These are phyloP conservation scores for Phytophthora pini DNA, from an alignment of 352 stramenopile genomes.

Conservation along the genomic window DNA sequence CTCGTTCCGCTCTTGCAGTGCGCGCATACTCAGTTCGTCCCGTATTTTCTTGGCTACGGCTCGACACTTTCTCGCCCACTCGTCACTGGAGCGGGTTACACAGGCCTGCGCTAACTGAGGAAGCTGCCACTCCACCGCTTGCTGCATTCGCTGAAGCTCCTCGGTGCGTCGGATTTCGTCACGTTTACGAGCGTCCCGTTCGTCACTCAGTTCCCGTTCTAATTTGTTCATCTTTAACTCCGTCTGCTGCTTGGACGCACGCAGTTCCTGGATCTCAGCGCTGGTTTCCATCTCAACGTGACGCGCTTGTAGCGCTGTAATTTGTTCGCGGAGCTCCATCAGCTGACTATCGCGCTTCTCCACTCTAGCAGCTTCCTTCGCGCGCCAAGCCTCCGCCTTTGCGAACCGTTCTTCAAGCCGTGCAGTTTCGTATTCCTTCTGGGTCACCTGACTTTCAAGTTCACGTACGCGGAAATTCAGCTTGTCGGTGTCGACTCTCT, in stretches of 20 bases:
- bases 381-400: conserved; percentile 55
- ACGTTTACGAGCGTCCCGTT: conserved; percentile 39
- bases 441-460: conserved; percentile 51
- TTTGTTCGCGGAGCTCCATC: conserved; percentile 53
- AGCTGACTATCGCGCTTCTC: conserved; percentile 59
- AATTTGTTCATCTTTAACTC: conserved; percentile 31
- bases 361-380: conserved; percentile 56
- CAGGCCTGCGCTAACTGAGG: conserved; percentile 60
- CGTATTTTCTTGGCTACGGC: conserved; percentile 41
- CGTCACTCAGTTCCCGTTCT: conserved; percentile 39
- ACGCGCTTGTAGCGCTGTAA: conserved; percentile 46
- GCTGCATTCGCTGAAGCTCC: conserved; percentile 47
- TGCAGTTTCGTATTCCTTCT: conserved; percentile 60
- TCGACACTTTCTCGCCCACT: conserved; percentile 48
- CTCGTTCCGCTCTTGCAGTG: conserved; percentile 45
- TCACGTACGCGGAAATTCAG: conserved; percentile 51
- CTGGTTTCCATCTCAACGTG: conserved; percentile 57
- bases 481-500: conserved; percentile 52
- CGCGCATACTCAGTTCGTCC: conserved; percentile 38
- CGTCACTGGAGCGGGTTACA: conserved; percentile 51
- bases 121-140: conserved; percentile 54
- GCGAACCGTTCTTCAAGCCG: conserved; percentile 53
- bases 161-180: conserved; percentile 42
- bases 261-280: conserved; percentile 51
- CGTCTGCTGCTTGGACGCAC: conserved; percentile 39